Evolutionary conservation across 768 basidiomycete genomes (phyloP).

Genomic region (Tylopilus cervinicoccineus): DNA sequence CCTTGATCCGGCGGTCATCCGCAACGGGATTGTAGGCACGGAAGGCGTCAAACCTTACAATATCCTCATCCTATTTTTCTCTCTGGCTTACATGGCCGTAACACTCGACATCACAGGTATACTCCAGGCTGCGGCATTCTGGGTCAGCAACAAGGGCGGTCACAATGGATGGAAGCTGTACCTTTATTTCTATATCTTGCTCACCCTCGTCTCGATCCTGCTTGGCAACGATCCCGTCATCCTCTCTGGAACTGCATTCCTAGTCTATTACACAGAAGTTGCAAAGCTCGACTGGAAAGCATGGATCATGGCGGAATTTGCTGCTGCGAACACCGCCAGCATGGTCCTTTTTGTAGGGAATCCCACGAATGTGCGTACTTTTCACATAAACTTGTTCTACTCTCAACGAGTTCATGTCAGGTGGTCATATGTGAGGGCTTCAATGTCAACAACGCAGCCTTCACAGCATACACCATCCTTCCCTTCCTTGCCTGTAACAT

Average conservation of each 20-base stretch:
- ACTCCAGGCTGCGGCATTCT: constrained; percentile 82
- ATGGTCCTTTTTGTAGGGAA: constrained; percentile 82
- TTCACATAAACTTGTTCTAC: neutral
- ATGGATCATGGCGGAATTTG: constrained; percentile 75
- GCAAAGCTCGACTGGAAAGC: constrained; percentile 45
- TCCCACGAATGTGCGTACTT: constrained; percentile 67
- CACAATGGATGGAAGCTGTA: constrained; percentile 68
- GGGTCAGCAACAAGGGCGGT: constrained; percentile 80
- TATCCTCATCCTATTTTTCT: constrained; percentile 90
- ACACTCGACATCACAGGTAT: constrained; percentile 88
- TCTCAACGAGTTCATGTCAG: constrained; percentile 5
- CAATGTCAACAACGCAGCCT: constrained; percentile 68
- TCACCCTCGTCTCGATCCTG: constrained; percentile 69
- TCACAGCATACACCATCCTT: constrained; percentile 79
- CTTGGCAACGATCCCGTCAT: constrained; percentile 96
- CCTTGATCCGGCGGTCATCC: constrained; percentile 44
- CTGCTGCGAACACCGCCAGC: constrained; percentile 75
- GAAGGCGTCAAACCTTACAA: constrained; percentile 86
- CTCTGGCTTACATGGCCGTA: constrained; percentile 89
- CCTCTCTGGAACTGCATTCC: constrained; percentile 84
- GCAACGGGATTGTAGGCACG: constrained; percentile 74
- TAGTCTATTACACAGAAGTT: constrained; percentile 82
- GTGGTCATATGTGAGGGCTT: constrained; percentile 89
- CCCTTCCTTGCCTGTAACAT: constrained; percentile 69
- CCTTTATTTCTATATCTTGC: constrained; percentile 79